phyloP scores from a whole-genome alignment of 1,284 basidiomycete genomes.

The Ganoderma lingzhi region DNA sequence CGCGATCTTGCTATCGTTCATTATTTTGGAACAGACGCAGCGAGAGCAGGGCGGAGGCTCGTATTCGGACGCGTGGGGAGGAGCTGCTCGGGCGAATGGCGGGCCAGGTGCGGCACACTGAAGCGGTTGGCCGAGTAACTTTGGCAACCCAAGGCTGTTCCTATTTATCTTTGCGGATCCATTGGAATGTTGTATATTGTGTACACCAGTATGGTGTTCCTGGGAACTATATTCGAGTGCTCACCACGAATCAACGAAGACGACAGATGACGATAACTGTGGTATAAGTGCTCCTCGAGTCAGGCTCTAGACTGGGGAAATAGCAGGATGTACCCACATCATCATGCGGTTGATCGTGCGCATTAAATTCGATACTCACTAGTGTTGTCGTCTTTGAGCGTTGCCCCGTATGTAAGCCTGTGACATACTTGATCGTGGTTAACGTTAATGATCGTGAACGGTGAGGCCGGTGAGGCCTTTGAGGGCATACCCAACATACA shows the following conservation, averaged over 20 bases:
- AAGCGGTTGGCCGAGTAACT: neutral
- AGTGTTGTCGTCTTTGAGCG: too few relatives aligned
- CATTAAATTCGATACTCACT: too few relatives aligned
- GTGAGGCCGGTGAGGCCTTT: too few relatives aligned
- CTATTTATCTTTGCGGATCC: neutral
- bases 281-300: too few relatives aligned
- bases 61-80: slow-evolving; percentile 1
- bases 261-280: neutral
- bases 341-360: too few relatives aligned
- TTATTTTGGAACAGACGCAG: neutral
- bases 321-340: too few relatives aligned
- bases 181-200: neutral
- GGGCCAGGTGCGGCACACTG: neutral
- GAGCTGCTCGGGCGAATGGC: neutral
- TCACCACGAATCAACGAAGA: neutral
- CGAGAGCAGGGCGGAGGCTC: neutral
- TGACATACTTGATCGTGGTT: too few relatives aligned
- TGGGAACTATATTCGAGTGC: neutral
- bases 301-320: too few relatives aligned
- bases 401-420: too few relatives aligned
- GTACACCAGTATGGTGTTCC: neutral
- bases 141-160: neutral
- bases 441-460: too few relatives aligned
- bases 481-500: too few relatives aligned
- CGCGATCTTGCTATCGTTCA: neutral